A percentile compares a stretch with the other conserved stretches of the same genome.
phyloP scores from a whole-genome alignment of 352 stramenopile species.

The Phytophthora lateralis region DNA sequence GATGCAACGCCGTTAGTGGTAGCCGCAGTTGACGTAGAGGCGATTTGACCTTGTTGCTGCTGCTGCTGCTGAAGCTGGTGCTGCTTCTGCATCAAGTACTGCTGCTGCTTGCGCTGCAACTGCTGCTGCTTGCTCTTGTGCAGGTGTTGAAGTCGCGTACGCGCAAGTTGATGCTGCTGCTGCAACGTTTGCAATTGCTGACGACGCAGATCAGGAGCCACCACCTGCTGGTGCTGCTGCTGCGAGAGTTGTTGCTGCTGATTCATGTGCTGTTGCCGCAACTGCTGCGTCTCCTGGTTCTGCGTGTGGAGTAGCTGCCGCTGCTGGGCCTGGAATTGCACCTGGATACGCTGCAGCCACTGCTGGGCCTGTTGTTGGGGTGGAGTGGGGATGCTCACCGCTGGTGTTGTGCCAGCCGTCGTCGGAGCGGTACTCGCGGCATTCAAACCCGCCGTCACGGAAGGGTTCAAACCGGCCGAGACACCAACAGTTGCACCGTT shows the following conservation, averaged over 20 bases:
- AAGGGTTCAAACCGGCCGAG: constrained; percentile 37
- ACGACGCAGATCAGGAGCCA: constrained; percentile 60
- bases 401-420: constrained; percentile 23
- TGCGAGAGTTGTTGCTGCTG: constrained; percentile 78
- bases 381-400: constrained; percentile 38
- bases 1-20: constrained; percentile 28
- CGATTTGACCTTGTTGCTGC: constrained; percentile 46
- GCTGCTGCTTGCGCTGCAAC: constrained; percentile 81
- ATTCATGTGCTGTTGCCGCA: constrained; percentile 76
- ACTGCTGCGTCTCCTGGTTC: constrained; percentile 79
- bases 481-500: constrained; percentile 23
- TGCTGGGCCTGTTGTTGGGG: constrained; percentile 81
- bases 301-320: constrained; percentile 73
- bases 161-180: constrained; percentile 74
- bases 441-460: constrained; percentile 35
- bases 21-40: constrained; percentile 22
- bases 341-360: constrained; percentile 80
- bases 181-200: constrained; percentile 80
- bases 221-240: constrained; percentile 70
- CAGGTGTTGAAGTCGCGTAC: constrained; percentile 67
- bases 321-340: constrained; percentile 83
- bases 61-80: constrained; percentile 75
- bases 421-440: constrained; percentile 29
- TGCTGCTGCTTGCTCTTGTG: constrained; percentile 86
- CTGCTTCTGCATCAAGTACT: constrained; percentile 81